Evolutionary conservation across 1,139 yeast genomes (phyloP), one percentile per base, ranked within the genome.

Genomic region (Magnusiomyces fungicola): DNA sequence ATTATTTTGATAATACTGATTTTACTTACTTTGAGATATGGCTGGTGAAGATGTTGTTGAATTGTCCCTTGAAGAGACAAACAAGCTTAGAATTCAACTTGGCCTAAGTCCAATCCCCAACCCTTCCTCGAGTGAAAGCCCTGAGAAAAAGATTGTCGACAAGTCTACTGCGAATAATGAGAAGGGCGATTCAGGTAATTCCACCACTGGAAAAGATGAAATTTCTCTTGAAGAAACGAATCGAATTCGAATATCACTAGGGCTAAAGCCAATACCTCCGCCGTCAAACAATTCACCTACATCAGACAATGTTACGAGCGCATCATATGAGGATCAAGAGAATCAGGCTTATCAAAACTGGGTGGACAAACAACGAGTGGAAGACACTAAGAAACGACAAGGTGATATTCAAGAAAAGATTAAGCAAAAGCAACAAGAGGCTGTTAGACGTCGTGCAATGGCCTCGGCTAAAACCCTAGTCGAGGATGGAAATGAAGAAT

Each of bases 201-300:
- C 36, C n/a, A 32, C 6, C 7, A 14, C 29, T n/a, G 33, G 46
- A 5, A 34, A 47, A 30, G 54, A 49, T 19, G 51, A 53, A 25
- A 54, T 63, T 9, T 59, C 70, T 9, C 47, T 69, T 4, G 69
- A 68, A 48, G 70, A 69, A 39, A 69, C 73, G 2, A 69, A 69
- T 53, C 48, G 56, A 37, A 55, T 68, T 23, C 57, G 73, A n/a
- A 56, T 54, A 1, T 50, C 64, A 9, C 55, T 68, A 12, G 73
- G 74, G 1, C 58, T 69, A 37, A 61, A 61, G 41, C 69, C 68
- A 18, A 66, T 70, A 25, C 64, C 69, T 2, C 19, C 19, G 18
- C 21, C 43, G 4, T 39, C 43, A 14, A 16, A 30, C 14, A 25
- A 21, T 5, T 9, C 18, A 12, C 5, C 19, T 16, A 14, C 22